Evolutionary conservation across 208 protist genomes (phyloP), one percentile per base, ranked within the genome.

Genomic region (Trypanosoma congolense): DNA sequence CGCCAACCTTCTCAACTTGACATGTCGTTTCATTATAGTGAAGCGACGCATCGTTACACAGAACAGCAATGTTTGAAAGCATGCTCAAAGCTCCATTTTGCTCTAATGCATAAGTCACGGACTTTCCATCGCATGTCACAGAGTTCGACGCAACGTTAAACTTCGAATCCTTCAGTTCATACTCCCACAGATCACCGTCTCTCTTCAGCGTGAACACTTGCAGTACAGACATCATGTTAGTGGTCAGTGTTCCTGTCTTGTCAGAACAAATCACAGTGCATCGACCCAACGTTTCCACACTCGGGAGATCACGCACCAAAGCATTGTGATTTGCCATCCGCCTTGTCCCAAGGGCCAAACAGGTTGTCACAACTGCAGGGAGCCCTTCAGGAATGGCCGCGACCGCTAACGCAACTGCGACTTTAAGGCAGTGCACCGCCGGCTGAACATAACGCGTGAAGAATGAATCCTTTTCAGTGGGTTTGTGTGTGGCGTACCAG

Each of bases 171-270:
- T 74, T 62, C 3, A 90, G 44, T 16, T 61, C 18, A 49, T 90
- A 90, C n/a, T 52, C 55, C 18, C 44, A n/a, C 1, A 69, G 2
- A 0, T 33, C 55, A 4, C 33, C 44, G 25, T 60, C 18, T 0
- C 40, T 1, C 1, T 67, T 42, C 8, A 84, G 18, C 1, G 86
- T 92, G 25, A 72, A 65, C 3, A 92, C 64, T 18, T 89, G 48
- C 16, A 73, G 25, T 9, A 98, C 95, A 14, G 90, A 89, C 97
- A 99, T 99, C 69, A 96, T 87, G 69, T 99, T 99, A 12, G 91
- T 98, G 9, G 98, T 99, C 29, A 99, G 80, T 0, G 98, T 99
- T 10, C 98, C 98, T 3, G 98, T 99, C 74, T 99, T 99, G 75
- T 99, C 98, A 5, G 89, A 97, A 78, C 97, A 99, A 64, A 99